Evolutionary conservation across 2,329 filamentous ascomycete genomes (phyloP), one percentile per base, ranked within the genome.

Genomic region (Trichoderma harzianum): DNA sequence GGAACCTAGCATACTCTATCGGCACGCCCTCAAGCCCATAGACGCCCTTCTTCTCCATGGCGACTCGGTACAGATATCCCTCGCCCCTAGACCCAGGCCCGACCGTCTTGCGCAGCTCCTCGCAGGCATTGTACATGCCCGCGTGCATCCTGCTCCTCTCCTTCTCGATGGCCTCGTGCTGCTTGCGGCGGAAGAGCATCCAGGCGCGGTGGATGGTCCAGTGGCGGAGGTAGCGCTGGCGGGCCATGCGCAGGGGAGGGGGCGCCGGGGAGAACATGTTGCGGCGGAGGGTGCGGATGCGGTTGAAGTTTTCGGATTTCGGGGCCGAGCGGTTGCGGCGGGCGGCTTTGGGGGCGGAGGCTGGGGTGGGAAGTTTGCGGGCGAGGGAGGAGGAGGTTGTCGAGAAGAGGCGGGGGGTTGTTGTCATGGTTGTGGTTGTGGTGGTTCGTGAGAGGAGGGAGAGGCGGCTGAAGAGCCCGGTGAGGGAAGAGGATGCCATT

Each of bases 121-220:
- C 96, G 83, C 93, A 97, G 28, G 96, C 95, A 58, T 86, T 85
- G 72, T 88, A 87, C 92, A 99, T 98, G 78, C 89, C 89, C 79
- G 93, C 91, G 83, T 95, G 94, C 85, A 90, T 87, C 73, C 93
- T 87, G 83, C 94, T 89, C 61, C 98, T 87, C 80, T 95, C 93
- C 69, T 86, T 84, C 79, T 93, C 87, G 66, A 90, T 87, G 43
- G 85, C 83, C 74, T 88, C 85, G 63, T 90, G 90, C 77, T 90
- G 87, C 79, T 92, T 88, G 76, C 91, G 88, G 77, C 91, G 90
- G 83, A 92, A 92, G 34, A 98, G 86, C 78, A 93, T 87, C 94
- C 95, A 98, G 26, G 95, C 95, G 77, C 96, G 94, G 86, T 98
- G 95, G 82, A 99, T 98, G 66, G 96, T 98, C 96, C 96, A 99